Conservation (phyloP, 2,329 filamentous ascomycete species). For the Aureobasidium sp. region DNA sequence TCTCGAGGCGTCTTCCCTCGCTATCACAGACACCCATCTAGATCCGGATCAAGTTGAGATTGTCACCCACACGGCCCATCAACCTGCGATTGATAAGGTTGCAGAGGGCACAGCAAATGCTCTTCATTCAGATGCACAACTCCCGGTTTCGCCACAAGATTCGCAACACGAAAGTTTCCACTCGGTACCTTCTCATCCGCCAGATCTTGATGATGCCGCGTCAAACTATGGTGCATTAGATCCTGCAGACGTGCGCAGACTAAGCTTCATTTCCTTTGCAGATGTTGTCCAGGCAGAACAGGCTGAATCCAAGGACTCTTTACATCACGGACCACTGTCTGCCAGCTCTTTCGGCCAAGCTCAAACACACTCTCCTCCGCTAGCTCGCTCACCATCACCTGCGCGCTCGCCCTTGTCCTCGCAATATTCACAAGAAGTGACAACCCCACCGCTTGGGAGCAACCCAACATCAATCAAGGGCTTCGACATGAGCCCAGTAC, state of each 20-base stretch:
- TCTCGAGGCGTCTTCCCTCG: constrained; percentile 81
- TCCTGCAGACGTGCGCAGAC: constrained; percentile 65
- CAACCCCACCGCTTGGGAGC: constrained; percentile 61
- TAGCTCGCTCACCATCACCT: constrained; percentile 64
- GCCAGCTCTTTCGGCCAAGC: constrained; percentile 41
- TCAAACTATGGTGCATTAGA: constrained; percentile 75
- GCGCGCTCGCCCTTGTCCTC: constrained; percentile 55
- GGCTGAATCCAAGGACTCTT: constrained; percentile 43
- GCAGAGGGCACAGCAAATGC: constrained; percentile 18
- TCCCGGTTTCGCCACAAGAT: constrained; percentile 14
- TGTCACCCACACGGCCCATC: constrained; percentile 76
- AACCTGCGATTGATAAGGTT: constrained; percentile 64
- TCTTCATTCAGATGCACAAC: constrained; percentile 13
- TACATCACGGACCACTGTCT: constrained; percentile 60
- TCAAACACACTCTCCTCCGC: constrained; percentile 12
- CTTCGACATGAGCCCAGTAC: constrained; percentile 53
- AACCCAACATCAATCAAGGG: constrained; percentile 67
- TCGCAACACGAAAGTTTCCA: constrained; percentile 14
- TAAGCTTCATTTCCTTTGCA: constrained; percentile 95
- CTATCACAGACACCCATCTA: constrained; percentile 78
- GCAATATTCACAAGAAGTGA: constrained; percentile 58
- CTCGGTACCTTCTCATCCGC: background rate
- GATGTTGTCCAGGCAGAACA: constrained; percentile 88
- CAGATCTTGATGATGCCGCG: constrained; percentile 47
- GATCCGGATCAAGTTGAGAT: constrained; percentile 90